Conservation (phyloP, 345 rosid species). For the Salix exigua region DNA sequence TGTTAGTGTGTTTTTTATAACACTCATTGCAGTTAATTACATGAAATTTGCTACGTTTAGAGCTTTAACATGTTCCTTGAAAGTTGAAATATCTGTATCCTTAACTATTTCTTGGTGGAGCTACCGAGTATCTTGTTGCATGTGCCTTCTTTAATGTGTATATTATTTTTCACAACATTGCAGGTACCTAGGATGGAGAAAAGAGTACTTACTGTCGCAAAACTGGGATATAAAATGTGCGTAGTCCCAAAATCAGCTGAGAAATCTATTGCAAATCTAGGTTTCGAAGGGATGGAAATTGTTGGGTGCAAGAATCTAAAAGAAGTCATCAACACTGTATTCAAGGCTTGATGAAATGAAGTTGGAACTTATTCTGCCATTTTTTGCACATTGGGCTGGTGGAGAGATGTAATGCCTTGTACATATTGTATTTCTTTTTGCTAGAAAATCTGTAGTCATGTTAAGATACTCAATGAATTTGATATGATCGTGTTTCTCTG, state of each 20-base stretch:
- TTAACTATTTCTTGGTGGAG: background rate
- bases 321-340: slow-evolving; percentile 61
- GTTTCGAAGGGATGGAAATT: slow-evolving; percentile 39
- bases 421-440: too few relatives aligned
- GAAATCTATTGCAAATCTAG: slow-evolving; percentile 36
- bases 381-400: background rate
- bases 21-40: background rate
- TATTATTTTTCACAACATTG: background rate
- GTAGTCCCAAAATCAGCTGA: slow-evolving; percentile 63
- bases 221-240: slow-evolving; percentile 72
- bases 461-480: too few relatives aligned
- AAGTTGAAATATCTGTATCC: background rate
- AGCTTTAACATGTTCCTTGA: background rate
- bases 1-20: too few relatives aligned
- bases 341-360: slow-evolving; percentile 19
- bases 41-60: background rate
- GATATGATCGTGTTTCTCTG: too few relatives aligned
- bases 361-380: background rate
- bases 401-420: too few relatives aligned
- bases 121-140: background rate
- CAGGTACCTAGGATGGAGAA: slow-evolving; percentile 85
- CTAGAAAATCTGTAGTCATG: too few relatives aligned
- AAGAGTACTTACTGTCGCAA: slow-evolving; percentile 63
- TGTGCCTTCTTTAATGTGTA: background rate
- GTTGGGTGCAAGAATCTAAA: slow-evolving; percentile 71